phyloP scores from a whole-genome alignment of 805 yeast species.

The Saturnispora diversa region DNA sequence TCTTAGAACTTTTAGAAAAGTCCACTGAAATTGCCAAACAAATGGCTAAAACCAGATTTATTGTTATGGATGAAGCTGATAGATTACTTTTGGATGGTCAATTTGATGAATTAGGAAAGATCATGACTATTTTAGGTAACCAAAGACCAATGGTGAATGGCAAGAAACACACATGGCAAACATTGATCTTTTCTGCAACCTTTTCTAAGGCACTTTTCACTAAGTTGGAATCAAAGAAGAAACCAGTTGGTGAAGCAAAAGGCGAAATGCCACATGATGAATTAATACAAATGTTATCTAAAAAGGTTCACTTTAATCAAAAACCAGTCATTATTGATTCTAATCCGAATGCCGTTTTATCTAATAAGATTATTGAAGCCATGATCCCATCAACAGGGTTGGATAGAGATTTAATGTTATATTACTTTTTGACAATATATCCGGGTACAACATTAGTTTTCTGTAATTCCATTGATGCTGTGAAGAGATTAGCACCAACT shows the following conservation, averaged over 20 bases:
- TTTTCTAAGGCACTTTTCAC: conserved; percentile 76
- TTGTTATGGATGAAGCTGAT: conserved; percentile 93
- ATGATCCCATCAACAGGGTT: conserved; percentile 83
- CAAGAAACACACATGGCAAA: conserved; percentile 50
- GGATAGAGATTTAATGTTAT: conserved; percentile 83
- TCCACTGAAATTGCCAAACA: conserved; percentile 37
- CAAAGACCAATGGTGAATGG: conserved; percentile 34
- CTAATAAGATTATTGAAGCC: conserved; percentile 71
- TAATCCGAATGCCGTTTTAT: conserved; percentile 75
- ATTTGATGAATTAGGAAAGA: conserved; percentile 83
- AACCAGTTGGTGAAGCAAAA: conserved; percentile 27
- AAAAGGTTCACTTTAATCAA: conserved; percentile 62
- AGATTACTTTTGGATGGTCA: conserved; percentile 92
- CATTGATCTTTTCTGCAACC: conserved; percentile 92
- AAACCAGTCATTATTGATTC: conserved; percentile 72
- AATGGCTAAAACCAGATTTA: conserved; percentile 38
- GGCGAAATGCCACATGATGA: conserved; percentile 41
- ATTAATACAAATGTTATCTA: conserved; percentile 55
- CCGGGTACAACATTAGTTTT: conserved; percentile 88
- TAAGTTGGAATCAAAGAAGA: conserved; percentile 47
- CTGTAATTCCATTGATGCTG: conserved; percentile 93
- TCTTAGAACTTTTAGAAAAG: conserved; percentile 70
- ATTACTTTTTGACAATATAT: conserved; percentile 77
- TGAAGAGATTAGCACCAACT: conserved; percentile 73
- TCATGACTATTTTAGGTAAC: conserved; percentile 54